Base-by-base conservation (phyloP, 148 eudicot genomes). In the Vaccinium macrocarpon region DNA sequence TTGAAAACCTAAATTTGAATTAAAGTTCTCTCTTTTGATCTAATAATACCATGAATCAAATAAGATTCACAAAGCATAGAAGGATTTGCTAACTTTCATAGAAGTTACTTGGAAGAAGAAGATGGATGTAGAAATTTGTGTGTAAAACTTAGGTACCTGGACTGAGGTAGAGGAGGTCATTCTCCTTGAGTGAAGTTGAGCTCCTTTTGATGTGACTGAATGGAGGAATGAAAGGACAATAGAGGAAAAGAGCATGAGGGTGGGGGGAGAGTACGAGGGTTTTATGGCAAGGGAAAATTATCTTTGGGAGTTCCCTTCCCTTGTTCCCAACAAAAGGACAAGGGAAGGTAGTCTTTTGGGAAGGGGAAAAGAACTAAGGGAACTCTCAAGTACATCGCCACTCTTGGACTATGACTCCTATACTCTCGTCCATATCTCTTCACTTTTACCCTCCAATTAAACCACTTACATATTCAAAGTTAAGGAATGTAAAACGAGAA, bases 111-210 rank as follows among this genome's bases (percentile, higher is more conserved):
- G 42, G n/a, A 25, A 77, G 56, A 25, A 77, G 56, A 50, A 75
- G 5, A 76, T 77, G 38, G 52, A 13, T 52, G 14, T 25, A 25
- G 21, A 77, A 29, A 23, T 42, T 77, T 49, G 15, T 13, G 77
- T 50, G 23, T 50, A 51, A 77, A 51, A 76, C 16, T 51, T 77
- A 25, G 59, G 29, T 77, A 77, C 80, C 80, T 23, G 59, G 59
- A 76, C 32, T 7, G 6, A 51, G 55, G 38, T 77, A 8, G 80
- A 77, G 59, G 80, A 77, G 42, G 59, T 25, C 80, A 77, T 77
- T 77, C 55, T 51, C 55, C 55, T 76, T 48, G 49, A 76, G 50
- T 74, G 51, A 46, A 74, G 23, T 42, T 74, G 51, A 72, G 52
- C 52, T 75, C 78, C 23, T 19, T 75, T 75, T 75, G 51, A 3